Evolutionary conservation across 345 rosid species (phyloP).

Genomic region (Mercurialis annua): DNA sequence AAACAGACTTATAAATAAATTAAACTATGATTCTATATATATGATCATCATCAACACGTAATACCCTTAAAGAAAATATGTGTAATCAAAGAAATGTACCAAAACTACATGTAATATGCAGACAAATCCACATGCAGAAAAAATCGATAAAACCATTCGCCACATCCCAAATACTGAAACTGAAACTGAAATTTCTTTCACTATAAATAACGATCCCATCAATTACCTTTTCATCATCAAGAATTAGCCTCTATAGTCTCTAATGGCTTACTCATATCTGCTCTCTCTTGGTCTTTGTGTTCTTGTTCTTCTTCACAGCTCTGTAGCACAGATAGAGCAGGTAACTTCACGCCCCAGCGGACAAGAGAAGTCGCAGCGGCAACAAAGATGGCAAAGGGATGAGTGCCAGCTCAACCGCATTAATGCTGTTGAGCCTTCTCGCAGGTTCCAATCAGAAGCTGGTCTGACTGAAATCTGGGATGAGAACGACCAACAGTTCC

Average conservation of each 20-base stretch:
- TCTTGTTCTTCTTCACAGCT: conserved; percentile 11
- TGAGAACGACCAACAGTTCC: conserved; percentile 33
- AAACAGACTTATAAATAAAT: too few species aligned
- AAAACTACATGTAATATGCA: neutral
- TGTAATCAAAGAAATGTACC: neutral
- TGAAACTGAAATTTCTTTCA: neutral
- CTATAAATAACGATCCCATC: neutral
- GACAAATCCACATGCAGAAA: conserved; percentile 10
- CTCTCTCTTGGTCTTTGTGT: neutral
- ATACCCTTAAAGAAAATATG: neutral
- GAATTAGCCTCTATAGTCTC: neutral
- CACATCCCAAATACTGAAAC: neutral
- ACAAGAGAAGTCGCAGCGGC: conserved; percentile 7
- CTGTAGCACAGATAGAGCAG: conserved; percentile 15
- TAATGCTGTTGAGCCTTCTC: conserved; percentile 33
- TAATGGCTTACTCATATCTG: conserved; percentile 7
- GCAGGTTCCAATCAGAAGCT: conserved; percentile 33
- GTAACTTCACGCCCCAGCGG: neutral
- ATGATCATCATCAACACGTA: neutral
- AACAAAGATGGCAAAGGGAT: conserved; percentile 14
- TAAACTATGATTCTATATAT: neutral
- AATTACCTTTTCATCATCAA: neutral
- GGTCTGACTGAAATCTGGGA: conserved; percentile 45
- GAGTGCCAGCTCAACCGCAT: conserved; percentile 35
- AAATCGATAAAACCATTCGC: neutral